Conservation (phyloP, 257 asterid genomes). For the Asclepias syriaca region DNA sequence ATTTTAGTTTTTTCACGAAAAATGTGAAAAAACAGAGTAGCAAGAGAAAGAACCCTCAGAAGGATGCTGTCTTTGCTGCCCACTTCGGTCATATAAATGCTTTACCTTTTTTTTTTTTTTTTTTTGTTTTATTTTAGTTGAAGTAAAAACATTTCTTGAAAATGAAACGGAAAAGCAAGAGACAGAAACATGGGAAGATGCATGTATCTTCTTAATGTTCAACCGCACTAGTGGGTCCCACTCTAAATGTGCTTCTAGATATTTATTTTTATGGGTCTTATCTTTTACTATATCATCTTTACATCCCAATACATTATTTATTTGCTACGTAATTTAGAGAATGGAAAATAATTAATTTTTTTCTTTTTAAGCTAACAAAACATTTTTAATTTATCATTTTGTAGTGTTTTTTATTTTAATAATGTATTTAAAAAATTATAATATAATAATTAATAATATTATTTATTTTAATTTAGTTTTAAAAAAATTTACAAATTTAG, state of each 20-base stretch:
- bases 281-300: background rate
- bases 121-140: too few species aligned
- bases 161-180: constrained; percentile 10
- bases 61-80: background rate
- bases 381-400: too few species aligned
- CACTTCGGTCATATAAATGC: constrained; percentile 12
- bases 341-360: too few species aligned
- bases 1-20: background rate
- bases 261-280: background rate
- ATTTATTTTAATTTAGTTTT: too few species aligned
- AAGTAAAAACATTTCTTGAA: background rate
- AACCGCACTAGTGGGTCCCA: constrained; percentile 2
- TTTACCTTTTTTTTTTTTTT: background rate
- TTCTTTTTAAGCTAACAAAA: too few species aligned
- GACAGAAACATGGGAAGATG: constrained; percentile 12
- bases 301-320: background rate
- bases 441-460: too few species aligned
- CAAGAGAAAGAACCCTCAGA: constrained; percentile 5
- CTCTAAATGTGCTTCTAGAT: background rate
- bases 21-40: background rate
- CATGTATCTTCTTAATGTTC: constrained; percentile 15
- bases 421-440: too few species aligned
- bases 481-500: too few species aligned
- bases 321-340: too few species aligned
- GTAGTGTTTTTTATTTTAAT: too few species aligned